Base-by-base conservation (phyloP, 2,329 filamentous ascomycete species). In the Pseudofabraea citricarpa region DNA sequence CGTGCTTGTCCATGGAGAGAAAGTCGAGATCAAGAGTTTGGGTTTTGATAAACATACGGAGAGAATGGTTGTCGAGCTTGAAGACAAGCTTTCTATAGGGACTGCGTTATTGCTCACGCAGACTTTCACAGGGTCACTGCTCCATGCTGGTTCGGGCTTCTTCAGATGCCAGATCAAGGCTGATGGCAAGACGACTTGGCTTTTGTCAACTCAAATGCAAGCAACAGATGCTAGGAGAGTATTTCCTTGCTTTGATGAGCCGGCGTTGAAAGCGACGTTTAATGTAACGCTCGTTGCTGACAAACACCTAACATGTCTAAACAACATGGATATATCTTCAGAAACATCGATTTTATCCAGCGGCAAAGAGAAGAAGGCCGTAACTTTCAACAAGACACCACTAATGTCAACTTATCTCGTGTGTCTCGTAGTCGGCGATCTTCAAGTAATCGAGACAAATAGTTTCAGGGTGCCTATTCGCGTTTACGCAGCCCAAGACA, bases 261-360 rank as follows among this genome's bases (percentile, higher is more conserved):
- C 83, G n/a, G 80, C 81, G n/a, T 65, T 86, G 43, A 87, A 87
- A 65, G 79, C 82, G n/a, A 73, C 75, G 52, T 86, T 84, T 80
- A 10, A 83, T 81, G 7, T 82, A 81, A 9, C 81, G 85, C 67
- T 84, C 86, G 7, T 22, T 36, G 7, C 33, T 13, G 7, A 22
- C 7, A 7, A 9, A 7, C 16, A 36, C 6, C 35, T 37, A 15
- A 37, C 13, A 37, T 85, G 81, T 57, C 61, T 86, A 56, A 82
- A 80, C 62, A 87, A 87, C 63, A 87, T 86, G 82, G 80, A 85
- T 56, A 43, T 53, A 13, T 16, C 29, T 7, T 43, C 41, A 3
- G 23, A 24, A 31, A 13, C 15, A 16, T 5, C 16, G 16, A 8
- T 27, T 4, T n/a, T 12, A 24, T n/a, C 6, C 9, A 6, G 13